Evolutionary conservation across 495 filamentous ascomycete species (phyloP).

Genomic region (Haplographium delicatum): DNA sequence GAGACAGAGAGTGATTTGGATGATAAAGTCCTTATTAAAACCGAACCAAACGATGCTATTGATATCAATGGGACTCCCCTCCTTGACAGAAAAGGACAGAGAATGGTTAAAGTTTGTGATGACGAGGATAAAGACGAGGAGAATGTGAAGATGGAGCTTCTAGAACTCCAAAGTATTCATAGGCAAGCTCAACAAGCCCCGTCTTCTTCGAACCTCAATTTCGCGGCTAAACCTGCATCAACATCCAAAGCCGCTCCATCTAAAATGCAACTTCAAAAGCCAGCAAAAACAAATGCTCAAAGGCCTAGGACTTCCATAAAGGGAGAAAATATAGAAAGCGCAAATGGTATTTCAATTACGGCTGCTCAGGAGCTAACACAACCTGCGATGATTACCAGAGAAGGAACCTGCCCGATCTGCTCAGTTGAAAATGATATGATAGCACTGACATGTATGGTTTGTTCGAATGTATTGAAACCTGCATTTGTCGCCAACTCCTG

Average conservation of each 20-base stretch:
- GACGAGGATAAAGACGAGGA: constrained; percentile 47
- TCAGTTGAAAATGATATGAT: constrained; percentile 50
- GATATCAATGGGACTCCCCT: constrained; percentile 56
- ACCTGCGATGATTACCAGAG: background rate
- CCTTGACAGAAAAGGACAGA: constrained; percentile 53
- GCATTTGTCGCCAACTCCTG: constrained; percentile 46
- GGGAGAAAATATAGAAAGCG: constrained; percentile 3
- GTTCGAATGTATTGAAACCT: constrained; percentile 58
- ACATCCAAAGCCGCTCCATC: background rate
- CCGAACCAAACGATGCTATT: constrained; percentile 34
- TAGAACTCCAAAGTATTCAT: constrained; percentile 13
- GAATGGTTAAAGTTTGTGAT: constrained; percentile 66
- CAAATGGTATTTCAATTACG: background rate
- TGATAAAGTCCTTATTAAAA: constrained; percentile 17
- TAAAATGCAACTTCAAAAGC: background rate
- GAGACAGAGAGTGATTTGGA: constrained; percentile 20
- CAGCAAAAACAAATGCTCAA: background rate
- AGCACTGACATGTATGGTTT: constrained; percentile 54
- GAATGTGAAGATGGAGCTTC: constrained; percentile 19
- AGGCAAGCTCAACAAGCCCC: background rate
- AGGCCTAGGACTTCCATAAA: too few relatives aligned
- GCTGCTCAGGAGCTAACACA: background rate
- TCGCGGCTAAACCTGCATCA: background rate
- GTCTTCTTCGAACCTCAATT: background rate
- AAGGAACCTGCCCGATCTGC: constrained; percentile 50